Conservation (phyloP, 192 early-diverging fungal species). For the Anaeromyces robustus region DNA sequence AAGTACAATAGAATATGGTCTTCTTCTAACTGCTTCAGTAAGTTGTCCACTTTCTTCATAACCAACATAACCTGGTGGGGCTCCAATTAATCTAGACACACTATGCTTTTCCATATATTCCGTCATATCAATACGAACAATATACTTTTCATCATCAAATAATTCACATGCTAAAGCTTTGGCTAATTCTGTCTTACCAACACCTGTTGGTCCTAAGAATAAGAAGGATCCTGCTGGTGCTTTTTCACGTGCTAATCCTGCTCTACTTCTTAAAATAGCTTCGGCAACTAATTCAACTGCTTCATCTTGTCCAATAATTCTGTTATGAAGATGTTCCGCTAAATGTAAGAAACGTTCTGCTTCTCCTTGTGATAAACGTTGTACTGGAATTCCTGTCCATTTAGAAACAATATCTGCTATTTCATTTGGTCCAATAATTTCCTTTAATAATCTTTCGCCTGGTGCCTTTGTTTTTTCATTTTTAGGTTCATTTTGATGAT, state of each 20-base stretch:
- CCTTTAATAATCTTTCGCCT: slow-evolving; percentile 47
- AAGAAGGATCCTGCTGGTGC: slow-evolving; percentile 84
- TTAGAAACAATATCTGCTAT: slow-evolving; percentile 85
- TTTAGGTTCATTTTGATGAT: slow-evolving; percentile 7
- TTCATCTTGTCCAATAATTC: slow-evolving; percentile 82
- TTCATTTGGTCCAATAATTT: slow-evolving; percentile 78
- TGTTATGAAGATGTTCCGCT: slow-evolving; percentile 54
- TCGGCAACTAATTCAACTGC: slow-evolving; percentile 84
- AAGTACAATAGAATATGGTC: slow-evolving; percentile 83
- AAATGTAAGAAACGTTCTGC: slow-evolving; percentile 70
- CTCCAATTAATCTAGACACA: slow-evolving; percentile 80
- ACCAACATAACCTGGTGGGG: slow-evolving; percentile 93
- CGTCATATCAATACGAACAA: slow-evolving; percentile 96
- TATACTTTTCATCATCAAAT: slow-evolving; percentile 90
- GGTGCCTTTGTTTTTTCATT: slow-evolving; percentile 12
- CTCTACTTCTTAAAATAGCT: slow-evolving; percentile 76
- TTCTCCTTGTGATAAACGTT: slow-evolving; percentile 70
- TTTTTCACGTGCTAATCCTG: slow-evolving; percentile 64
- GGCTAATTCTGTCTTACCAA: slow-evolving; percentile 66
- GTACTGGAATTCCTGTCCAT: slow-evolving; percentile 95
- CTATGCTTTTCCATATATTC: slow-evolving; percentile 91
- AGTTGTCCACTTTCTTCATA: slow-evolving; percentile 92
- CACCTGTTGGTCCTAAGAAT: slow-evolving; percentile 93
- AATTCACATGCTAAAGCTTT: slow-evolving; percentile 49
- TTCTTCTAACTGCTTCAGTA: slow-evolving; percentile 80